phyloP scores from a whole-genome alignment of 116 monocot genomes.

The Zostera marina region DNA sequence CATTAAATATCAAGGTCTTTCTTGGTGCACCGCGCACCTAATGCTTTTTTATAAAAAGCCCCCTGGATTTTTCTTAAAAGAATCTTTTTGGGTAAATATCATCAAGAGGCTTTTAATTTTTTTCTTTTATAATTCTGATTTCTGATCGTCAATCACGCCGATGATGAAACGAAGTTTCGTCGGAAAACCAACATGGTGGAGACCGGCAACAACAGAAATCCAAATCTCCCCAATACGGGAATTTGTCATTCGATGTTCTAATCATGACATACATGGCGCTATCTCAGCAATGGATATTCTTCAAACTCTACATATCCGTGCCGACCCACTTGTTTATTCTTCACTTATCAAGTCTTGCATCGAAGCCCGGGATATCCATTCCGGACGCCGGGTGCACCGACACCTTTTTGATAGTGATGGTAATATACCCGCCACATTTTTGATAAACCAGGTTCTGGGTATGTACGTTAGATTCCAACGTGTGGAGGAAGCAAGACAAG shows the following conservation, averaged over 20 bases:
- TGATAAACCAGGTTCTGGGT: slow-evolving; percentile 35
- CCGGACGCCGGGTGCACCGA: slow-evolving; percentile 28
- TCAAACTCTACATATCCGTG: slow-evolving; percentile 15
- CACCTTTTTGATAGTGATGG: slow-evolving; percentile 17
- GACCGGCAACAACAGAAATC: too few species aligned
- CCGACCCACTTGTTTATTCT: slow-evolving; percentile 43
- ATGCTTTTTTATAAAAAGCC: too few species aligned
- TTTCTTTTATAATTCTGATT: too few species aligned
- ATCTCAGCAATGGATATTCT: slow-evolving; percentile 32
- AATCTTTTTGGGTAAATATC: too few species aligned
- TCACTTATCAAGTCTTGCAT: slow-evolving; percentile 48
- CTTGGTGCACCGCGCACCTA: too few species aligned
- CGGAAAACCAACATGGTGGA: too few species aligned
- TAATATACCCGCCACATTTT: slow-evolving; percentile 18
- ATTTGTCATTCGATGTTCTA: slow-evolving; percentile 13
- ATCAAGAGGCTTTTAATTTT: too few species aligned
- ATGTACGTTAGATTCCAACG: slow-evolving; percentile 46
- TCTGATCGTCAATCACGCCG: too few species aligned
- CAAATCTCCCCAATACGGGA: too few species aligned
- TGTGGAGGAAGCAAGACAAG: slow-evolving; percentile 29
- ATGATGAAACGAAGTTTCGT: too few species aligned
- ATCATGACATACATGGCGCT: slow-evolving; percentile 26
- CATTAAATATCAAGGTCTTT: too few species aligned
- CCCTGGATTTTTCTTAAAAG: too few species aligned
- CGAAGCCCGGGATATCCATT: slow-evolving; percentile 23